Base-by-base conservation (phyloP, 2,329 filamentous ascomycete species). In the Fonsecaea multimorphosa region DNA sequence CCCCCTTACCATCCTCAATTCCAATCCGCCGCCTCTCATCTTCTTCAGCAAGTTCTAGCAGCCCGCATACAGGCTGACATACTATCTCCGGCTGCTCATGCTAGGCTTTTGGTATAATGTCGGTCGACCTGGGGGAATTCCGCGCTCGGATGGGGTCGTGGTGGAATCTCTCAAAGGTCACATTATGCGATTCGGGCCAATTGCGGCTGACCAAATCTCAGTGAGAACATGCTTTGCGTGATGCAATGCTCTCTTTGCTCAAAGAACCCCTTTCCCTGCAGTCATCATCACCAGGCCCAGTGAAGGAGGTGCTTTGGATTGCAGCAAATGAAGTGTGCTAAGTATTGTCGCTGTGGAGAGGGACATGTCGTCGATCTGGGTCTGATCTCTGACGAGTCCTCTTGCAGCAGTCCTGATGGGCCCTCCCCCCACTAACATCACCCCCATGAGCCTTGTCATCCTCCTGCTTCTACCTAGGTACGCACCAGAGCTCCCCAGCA, bases 131-230 rank as follows among this genome's bases (percentile, higher is more conserved):
- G 44, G 11, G 24, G 6, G 44, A 24, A 49, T 24, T 19, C 19
- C 16, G 44, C 44, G 24, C n/a, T 24, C 19, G 24, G 44, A 19
- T 24, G 44, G 19, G 19, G 16, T 24, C 19, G 44, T 7, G 19
- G 19, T 49, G 44, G 22, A 49, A 49, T 24, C 19, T 24, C 19
- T 9, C 22, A 22, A 49, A 24, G 44, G 44, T 24, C 44, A 49
- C 44, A 12, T 24, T 12, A 16, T 11, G 22, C 19, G 5, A 9
- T 49, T 58, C 56, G 56, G 38, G 8, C 24, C 27, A 49, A 19
- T 58, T 49, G 56, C 38, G 56, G 38, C 56, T 38, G 56, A 58
- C 56, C 14, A 40, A 6, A 58, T 29, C 34, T 58, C 36, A 32
- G 22, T 46, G 34, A 24, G 19, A 24, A 24, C 19, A 40, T 19